Percentiles rank a stretch among this genome's conserved stretches.
phyloP scores from a whole-genome alignment of 352 stramenopile genomes.

The Globisporangium ultimum region DNA sequence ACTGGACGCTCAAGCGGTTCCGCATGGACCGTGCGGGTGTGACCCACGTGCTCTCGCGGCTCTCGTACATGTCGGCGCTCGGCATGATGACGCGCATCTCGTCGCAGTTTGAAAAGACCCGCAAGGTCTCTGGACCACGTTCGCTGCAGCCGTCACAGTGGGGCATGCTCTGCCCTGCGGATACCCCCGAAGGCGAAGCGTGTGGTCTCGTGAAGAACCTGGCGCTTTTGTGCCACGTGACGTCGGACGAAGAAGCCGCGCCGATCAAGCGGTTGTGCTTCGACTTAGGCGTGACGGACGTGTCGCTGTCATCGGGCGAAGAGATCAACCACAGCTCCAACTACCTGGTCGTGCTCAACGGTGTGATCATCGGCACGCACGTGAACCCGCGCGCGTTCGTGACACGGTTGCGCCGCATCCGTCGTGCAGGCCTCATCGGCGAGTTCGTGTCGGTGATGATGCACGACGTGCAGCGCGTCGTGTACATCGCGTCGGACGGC shows the following conservation, averaged over 20 bases:
- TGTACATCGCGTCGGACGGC: slow-evolving; percentile 99
- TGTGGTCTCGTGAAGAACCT: slow-evolving; percentile 99
- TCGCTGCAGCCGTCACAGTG: slow-evolving; percentile 98
- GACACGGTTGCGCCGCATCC: slow-evolving; percentile 75
- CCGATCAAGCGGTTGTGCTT: slow-evolving; percentile 96
- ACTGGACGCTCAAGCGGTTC: slow-evolving; percentile 99
- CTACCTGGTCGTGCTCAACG: slow-evolving; percentile 99
- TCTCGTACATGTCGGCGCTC: slow-evolving; percentile 98
- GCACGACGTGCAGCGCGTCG: slow-evolving; percentile 94
- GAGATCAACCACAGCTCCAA: slow-evolving; percentile 94
- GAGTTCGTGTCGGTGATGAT: slow-evolving; percentile 99
- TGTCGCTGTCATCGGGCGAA: slow-evolving; percentile 92
- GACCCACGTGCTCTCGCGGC: slow-evolving; percentile 95
- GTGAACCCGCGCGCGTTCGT: slow-evolving; percentile 90
- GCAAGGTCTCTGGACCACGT: slow-evolving; percentile 97
- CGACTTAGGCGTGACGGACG: slow-evolving; percentile 96
- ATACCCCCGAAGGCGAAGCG: slow-evolving; percentile 99
- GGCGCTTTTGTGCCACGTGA: slow-evolving; percentile 97
- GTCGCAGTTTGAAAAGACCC: slow-evolving; percentile 99
- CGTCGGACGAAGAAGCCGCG: slow-evolving; percentile 87
- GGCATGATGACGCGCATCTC: slow-evolving; percentile 99
- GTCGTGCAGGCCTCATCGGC: slow-evolving; percentile 81
- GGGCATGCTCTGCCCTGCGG: slow-evolving; percentile 98
- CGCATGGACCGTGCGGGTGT: slow-evolving; percentile 98
- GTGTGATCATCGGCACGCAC: slow-evolving; percentile 97